Conservation (phyloP, 345 rosid genomes). For the Anastatica hierochuntica region DNA sequence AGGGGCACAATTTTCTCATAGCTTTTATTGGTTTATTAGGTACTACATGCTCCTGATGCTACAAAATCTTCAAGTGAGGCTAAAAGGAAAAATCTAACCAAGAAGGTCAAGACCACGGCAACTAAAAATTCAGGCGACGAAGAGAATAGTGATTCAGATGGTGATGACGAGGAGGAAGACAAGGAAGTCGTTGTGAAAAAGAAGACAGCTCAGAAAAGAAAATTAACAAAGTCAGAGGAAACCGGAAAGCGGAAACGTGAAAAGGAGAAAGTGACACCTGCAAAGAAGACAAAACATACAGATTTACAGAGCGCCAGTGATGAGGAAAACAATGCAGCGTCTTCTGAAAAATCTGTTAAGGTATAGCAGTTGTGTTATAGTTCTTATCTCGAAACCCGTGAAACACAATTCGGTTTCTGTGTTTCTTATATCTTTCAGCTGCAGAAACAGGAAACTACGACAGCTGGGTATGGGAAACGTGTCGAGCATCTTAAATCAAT, state of each 20-base stretch:
- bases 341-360: constrained; percentile 34
- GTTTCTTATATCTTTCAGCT: constrained; percentile 8
- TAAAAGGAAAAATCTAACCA: constrained; percentile 35
- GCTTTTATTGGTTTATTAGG: background rate
- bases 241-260: constrained; percentile 50
- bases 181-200: constrained; percentile 11
- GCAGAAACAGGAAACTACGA: constrained; percentile 61
- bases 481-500: constrained; percentile 80
- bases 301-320: constrained; percentile 33
- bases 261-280: constrained; percentile 37
- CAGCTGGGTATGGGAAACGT: constrained; percentile 57
- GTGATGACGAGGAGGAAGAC: constrained; percentile 38
- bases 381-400: background rate
- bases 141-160: constrained; percentile 36
- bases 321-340: constrained; percentile 26
- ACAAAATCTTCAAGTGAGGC: constrained; percentile 27
- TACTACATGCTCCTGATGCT: constrained; percentile 26
- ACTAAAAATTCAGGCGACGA: constrained; percentile 27
- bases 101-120: constrained; percentile 30
- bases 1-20: background rate
- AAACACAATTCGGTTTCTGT: background rate
- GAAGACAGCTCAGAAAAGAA: constrained; percentile 45
- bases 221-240: constrained; percentile 37
- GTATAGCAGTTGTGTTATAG: constrained; percentile 17
- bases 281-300: constrained; percentile 44